Conservation (phyloP, 2,329 filamentous ascomycete genomes). For the Paracamarosporium sp. region DNA sequence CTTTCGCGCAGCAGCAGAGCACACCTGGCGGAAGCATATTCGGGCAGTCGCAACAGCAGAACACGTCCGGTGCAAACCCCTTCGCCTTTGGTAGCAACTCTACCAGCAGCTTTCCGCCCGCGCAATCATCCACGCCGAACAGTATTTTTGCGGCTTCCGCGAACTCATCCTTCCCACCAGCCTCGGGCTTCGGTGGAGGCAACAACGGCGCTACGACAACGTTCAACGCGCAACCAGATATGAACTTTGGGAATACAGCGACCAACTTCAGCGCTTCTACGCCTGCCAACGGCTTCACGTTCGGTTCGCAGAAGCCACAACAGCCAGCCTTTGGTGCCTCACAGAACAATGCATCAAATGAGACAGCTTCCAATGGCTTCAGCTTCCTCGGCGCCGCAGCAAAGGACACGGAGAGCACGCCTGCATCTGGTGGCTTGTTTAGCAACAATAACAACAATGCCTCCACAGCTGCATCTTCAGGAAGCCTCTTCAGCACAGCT, state of each 20-base stretch:
- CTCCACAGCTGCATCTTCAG: constrained; percentile 17
- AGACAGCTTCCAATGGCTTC: not conserved
- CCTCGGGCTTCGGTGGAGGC: constrained; percentile 27
- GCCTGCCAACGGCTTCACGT: constrained; percentile 5
- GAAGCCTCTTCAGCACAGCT: constrained; percentile 25
- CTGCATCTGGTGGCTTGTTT: constrained; percentile 3
- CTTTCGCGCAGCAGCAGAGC: constrained; percentile 11
- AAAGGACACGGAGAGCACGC: not conserved
- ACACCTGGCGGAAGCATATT: constrained; percentile 14
- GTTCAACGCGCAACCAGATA: constrained; percentile 31
- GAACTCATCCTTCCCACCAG: constrained; percentile 38
- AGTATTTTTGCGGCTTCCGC: constrained; percentile 33
- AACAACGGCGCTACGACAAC: constrained; percentile 14
- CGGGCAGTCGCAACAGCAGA: constrained; percentile 1
- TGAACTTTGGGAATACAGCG: constrained; percentile 33
- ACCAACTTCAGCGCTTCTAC: constrained; percentile 29
- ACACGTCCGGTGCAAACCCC: constrained; percentile 21
- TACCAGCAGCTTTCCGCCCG: constrained; percentile 41
- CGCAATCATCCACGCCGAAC: constrained; percentile 30
- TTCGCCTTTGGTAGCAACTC: constrained; percentile 16
- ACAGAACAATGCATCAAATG: not conserved
- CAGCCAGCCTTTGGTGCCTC: not conserved
- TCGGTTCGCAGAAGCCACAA: not conserved
- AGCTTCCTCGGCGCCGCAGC: constrained; percentile 10
- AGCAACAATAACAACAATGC: constrained; percentile 16